Evolutionary conservation across 805 yeast species (phyloP), one percentile per base, ranked within the genome.

Genomic region (Candida loeiensis): DNA sequence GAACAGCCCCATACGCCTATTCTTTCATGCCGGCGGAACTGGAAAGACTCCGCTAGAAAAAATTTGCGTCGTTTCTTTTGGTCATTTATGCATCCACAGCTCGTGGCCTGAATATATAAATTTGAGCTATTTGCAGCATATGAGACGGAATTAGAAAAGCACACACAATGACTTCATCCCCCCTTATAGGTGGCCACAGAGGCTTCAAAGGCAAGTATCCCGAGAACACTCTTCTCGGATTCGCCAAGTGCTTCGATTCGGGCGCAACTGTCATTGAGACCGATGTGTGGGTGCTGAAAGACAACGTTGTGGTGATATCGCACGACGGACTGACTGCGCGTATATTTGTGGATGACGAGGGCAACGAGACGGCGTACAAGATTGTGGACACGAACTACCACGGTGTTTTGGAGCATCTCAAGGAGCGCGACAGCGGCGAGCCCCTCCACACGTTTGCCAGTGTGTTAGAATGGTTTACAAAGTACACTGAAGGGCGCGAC

Each of bases 261-360:
- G 73, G 72, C 5, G 73, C 71, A 26, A 57, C 63, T 17, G 48
- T 53, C 6, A 53, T 69, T 31, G 74, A 69, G 41, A 69, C 74
- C n/a, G 74, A 69, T 46, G 52, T 66, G 34, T 66, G 71, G 67
- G 45, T 65, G 27, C 55, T 70, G 16, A 46, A 48, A 18, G 74
- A 69, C 49, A 50, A 59, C 11, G 65, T 62, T 17, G 45, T 67
- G 41, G 64, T 69, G 12, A 61, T 69, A 3, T 63, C 68, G 3
- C 74, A 69, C 46, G 74, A 69, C 45, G 56, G 48, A 6, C 56
- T 45, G 40, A 69, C 74, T 24, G 62, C 64, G 26, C 48, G 74
- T 13, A 53, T 63, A 12, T 69, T 66, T 44, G 59, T 58, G 24
- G 62, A 59, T 42, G 50, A 48, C 5, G 49, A 64, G 34, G 73